These are phyloP conservation scores for Calonectria pteridis DNA, from an alignment of 2,329 filamentous ascomycete genomes.

Conservation along the genomic window DNA sequence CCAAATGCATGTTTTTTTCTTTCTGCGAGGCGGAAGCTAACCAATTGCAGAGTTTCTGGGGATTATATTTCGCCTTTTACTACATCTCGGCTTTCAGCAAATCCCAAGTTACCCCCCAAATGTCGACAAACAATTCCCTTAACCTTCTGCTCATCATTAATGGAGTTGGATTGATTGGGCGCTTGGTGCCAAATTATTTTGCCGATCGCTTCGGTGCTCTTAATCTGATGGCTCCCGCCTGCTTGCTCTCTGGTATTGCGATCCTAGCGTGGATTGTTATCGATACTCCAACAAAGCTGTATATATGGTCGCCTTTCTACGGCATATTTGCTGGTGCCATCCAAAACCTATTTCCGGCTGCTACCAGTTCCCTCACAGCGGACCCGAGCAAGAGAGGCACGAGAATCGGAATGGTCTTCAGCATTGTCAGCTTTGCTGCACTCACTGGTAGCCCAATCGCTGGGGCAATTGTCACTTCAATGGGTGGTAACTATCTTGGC, in stretches of 20 bases:
- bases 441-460: constrained; percentile 13
- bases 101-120: neutral
- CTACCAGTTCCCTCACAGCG: neutral
- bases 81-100: constrained; percentile 6
- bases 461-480: constrained; percentile 6
- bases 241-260: neutral
- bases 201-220: constrained; percentile 1
- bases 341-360: constrained; percentile 14
- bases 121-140: neutral
- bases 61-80: constrained; percentile 10
- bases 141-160: constrained; percentile 15
- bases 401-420: constrained; percentile 12
- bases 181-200: constrained; percentile 2
- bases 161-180: constrained; percentile 7
- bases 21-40: neutral
- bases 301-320: constrained; percentile 7
- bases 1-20: neutral
- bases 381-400: constrained; percentile 6
- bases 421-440: constrained; percentile 13
- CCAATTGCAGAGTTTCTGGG: constrained; percentile 9
- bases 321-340: constrained; percentile 13
- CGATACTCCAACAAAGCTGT: constrained; percentile 2
- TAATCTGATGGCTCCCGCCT: neutral
- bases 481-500: constrained; percentile 2
- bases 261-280: constrained; percentile 7